These are phyloP conservation scores for Alternaria rosae DNA, from an alignment of 2,329 filamentous ascomycete species.

Conservation along the genomic window DNA sequence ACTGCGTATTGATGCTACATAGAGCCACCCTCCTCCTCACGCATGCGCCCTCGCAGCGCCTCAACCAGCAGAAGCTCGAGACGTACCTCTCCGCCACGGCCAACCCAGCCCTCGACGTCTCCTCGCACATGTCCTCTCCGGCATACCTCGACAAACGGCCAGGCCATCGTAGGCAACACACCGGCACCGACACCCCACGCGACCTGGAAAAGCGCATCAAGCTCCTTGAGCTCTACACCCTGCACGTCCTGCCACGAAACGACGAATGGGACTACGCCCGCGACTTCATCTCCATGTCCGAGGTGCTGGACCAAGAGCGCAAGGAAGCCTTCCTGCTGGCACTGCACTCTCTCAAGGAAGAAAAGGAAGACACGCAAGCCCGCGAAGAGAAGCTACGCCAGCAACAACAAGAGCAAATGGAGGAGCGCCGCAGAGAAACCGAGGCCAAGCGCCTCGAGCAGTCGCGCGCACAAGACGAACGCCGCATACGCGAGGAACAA, in stretches of 20 bases:
- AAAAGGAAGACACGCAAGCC: conserved; percentile 76
- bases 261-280: conserved; percentile 95
- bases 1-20: conserved; percentile 4
- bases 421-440: conserved; percentile 56
- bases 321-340: conserved; percentile 89
- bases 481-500: conserved; percentile 49
- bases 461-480: conserved; percentile 54
- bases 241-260: conserved; percentile 93
- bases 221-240: conserved; percentile 91
- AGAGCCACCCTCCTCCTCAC: conserved; percentile 89
- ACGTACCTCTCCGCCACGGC: conserved; percentile 82
- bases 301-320: conserved; percentile 89
- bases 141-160: conserved; percentile 43
- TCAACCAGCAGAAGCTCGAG: conserved; percentile 89
- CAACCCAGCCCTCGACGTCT: conserved; percentile 75
- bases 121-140: conserved; percentile 65
- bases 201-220: conserved; percentile 86
- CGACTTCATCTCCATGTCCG: conserved; percentile 86
- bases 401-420: conserved; percentile 64
- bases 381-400: conserved; percentile 69
- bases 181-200: conserved; percentile 80
- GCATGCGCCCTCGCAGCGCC: conserved; percentile 82
- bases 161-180: conserved; percentile 46
- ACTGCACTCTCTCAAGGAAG: conserved; percentile 82
- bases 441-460: conserved; percentile 48